Percentiles rank a stretch among this genome's conserved stretches.
These are phyloP conservation scores for Plasmodium adleri DNA, from an alignment of 169 alveolate genomes.

Conservation along the genomic window DNA sequence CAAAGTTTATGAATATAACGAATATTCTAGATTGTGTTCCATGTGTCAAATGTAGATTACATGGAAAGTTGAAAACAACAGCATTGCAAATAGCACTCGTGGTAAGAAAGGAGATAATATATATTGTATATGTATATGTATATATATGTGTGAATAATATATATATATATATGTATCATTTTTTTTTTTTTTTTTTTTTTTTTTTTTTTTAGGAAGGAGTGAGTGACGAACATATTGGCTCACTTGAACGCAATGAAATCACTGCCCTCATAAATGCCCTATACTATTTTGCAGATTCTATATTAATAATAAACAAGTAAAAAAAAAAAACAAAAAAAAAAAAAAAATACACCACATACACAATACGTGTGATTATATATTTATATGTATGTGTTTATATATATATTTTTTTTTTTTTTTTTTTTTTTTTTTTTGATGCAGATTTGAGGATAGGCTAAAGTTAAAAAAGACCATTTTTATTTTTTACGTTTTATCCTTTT, in stretches of 20 bases:
- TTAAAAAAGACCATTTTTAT: constrained; percentile 32
- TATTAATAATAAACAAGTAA: constrained; percentile 79
- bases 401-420: constrained; percentile 51
- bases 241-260: constrained; percentile 89
- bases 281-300: constrained; percentile 87
- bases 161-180: background rate
- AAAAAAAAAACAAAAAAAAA: background rate
- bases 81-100: constrained; percentile 92
- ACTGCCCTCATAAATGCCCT: constrained; percentile 89
- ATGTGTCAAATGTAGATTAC: constrained; percentile 94
- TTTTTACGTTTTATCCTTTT: constrained; percentile 21
- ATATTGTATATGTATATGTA: no score
- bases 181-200: background rate
- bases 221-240: constrained; percentile 61
- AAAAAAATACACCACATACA: background rate
- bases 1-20: constrained; percentile 60
- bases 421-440: constrained; percentile 9
- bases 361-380: constrained; percentile 30
- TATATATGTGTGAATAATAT: background rate
- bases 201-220: constrained; percentile 50
- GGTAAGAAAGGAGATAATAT: constrained; percentile 23
- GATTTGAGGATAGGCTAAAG: constrained; percentile 43
- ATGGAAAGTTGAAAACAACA: constrained; percentile 92
- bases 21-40: constrained; percentile 86
- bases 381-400: constrained; percentile 3